Percentiles rank a stretch among this genome's conserved stretches.
phyloP scores from a whole-genome alignment of 1,284 basidiomycete genomes.

The Puccinia novopanici region DNA sequence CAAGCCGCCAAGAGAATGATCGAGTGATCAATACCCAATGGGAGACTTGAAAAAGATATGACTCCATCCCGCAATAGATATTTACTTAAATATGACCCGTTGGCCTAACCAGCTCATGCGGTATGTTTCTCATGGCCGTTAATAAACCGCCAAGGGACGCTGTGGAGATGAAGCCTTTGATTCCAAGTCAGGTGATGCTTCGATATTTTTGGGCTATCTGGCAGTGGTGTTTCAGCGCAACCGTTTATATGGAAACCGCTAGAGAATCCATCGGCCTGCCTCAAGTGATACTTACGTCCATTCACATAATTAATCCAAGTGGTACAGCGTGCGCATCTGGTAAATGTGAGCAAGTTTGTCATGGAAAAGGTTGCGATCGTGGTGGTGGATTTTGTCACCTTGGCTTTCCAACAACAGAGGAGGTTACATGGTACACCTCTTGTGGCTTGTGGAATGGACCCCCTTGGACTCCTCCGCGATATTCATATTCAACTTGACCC shows the following conservation, averaged over 20 bases:
- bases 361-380: not conserved
- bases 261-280: not conserved
- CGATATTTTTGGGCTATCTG: not conserved
- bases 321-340: not conserved
- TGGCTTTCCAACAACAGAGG: not conserved
- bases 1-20: too few species aligned
- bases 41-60: too few species aligned
- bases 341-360: not conserved
- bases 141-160: too few species aligned
- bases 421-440: not conserved
- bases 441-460: not conserved
- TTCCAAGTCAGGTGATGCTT: not conserved
- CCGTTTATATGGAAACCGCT: slow-evolving; percentile 9
- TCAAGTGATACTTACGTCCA: not conserved
- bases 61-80: too few species aligned
- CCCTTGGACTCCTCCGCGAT: not conserved
- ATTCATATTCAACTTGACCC: slow-evolving; percentile 17
- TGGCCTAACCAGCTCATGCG: too few species aligned
- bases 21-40: too few species aligned
- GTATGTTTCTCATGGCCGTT: too few species aligned
- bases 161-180: slow-evolving; percentile 6
- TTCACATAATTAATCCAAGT: not conserved
- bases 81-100: too few species aligned
- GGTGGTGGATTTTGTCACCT: not conserved
- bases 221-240: not conserved